These are phyloP conservation scores for Hippophae gyantsensis DNA, from an alignment of 306 rosid species.

Conservation along the genomic window DNA sequence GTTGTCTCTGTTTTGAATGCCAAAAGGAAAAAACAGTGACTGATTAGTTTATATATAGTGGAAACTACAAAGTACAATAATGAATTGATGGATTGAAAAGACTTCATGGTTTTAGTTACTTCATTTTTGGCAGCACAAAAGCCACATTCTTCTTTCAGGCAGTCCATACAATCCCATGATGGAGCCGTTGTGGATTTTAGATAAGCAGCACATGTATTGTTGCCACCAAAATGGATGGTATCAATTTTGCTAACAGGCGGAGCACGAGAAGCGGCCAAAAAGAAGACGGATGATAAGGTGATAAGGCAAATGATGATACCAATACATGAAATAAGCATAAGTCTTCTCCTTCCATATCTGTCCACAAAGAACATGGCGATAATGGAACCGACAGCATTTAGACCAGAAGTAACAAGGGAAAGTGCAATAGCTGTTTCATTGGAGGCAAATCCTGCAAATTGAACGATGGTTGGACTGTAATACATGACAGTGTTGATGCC, in stretches of 20 bases:
- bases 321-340: conserved; percentile 54
- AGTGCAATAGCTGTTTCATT: conserved; percentile 67
- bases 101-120: conserved; percentile 29
- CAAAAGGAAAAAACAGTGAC: too few relatives aligned
- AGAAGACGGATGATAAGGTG: conserved; percentile 42
- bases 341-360: conserved; percentile 53
- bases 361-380: conserved; percentile 56
- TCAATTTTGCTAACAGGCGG: conserved; percentile 40
- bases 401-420: conserved; percentile 68
- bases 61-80: not conserved
- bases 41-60: too few relatives aligned
- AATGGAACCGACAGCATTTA: conserved; percentile 55
- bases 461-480: conserved; percentile 85
- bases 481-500: conserved; percentile 89
- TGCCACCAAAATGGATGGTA: conserved; percentile 44
- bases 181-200: conserved; percentile 24
- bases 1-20: not conserved
- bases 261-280: conserved; percentile 41
- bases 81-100: too few relatives aligned
- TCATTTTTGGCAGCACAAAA: conserved; percentile 35
- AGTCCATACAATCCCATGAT: conserved; percentile 72
- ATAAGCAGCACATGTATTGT: conserved; percentile 53
- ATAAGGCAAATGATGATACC: conserved; percentile 49
- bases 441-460: conserved; percentile 74
- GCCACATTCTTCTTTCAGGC: conserved; percentile 52